Conservation (phyloP, 352 stramenopile genomes). For the Phytopythium mirpurense region DNA sequence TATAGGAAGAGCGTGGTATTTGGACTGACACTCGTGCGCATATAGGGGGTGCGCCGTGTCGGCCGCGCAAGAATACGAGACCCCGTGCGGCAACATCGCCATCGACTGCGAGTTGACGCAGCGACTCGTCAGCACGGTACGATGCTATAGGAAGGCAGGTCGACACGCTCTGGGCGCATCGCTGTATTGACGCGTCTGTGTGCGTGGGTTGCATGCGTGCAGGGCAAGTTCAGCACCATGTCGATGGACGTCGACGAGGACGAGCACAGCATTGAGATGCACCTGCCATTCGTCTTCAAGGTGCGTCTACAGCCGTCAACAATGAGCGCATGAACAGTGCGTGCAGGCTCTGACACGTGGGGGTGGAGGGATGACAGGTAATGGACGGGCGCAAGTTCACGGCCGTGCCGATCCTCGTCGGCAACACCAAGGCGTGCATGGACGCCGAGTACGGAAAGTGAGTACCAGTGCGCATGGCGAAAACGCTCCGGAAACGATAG, state of each 20-base stretch:
- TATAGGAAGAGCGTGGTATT: too few relatives aligned
- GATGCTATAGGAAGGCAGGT: slow-evolving; percentile 4
- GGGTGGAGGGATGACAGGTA: slow-evolving; percentile 18
- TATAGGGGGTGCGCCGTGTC: slow-evolving; percentile 78
- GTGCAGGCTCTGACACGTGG: too few relatives aligned
- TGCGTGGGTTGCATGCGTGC: not conserved
- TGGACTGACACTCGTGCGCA: too few relatives aligned
- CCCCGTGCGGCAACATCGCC: slow-evolving; percentile 90
- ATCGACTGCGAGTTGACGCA: slow-evolving; percentile 90
- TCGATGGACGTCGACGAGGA: slow-evolving; percentile 90
- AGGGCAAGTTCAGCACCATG: slow-evolving; percentile 78
- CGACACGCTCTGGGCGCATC: too few relatives aligned
- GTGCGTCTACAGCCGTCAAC: slow-evolving; percentile 17
- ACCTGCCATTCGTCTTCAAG: slow-evolving; percentile 94
- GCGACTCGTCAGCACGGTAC: slow-evolving; percentile 81
- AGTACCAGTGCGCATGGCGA: not conserved
- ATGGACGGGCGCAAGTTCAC: slow-evolving; percentile 79
- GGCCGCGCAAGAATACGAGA: slow-evolving; percentile 87
- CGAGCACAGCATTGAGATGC: slow-evolving; percentile 97
- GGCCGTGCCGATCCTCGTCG: slow-evolving; percentile 95
- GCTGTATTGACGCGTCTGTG: too few relatives aligned
- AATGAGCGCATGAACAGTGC: too few relatives aligned
- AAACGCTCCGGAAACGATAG: not conserved
- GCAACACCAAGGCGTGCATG: slow-evolving; percentile 78
- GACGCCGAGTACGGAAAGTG: slow-evolving; percentile 88